Base-by-base conservation (phyloP, 2,329 filamentous ascomycete genomes). In the Grosmannia clavigera region DNA sequence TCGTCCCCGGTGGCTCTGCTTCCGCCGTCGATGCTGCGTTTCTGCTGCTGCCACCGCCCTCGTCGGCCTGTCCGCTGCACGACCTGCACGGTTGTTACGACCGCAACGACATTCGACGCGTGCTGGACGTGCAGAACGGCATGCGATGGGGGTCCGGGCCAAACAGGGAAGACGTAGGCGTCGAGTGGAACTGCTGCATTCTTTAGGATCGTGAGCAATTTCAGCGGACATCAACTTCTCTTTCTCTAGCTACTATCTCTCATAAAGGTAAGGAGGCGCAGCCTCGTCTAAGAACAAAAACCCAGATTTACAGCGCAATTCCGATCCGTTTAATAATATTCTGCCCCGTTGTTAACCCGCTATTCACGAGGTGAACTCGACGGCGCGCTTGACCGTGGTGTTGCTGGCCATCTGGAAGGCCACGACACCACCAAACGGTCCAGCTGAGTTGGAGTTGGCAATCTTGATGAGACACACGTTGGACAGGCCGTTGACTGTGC, bases 71-170 rank as follows among this genome's bases (percentile, higher is more conserved):
- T 62, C 78, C 74, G 43, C 67, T 67, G 25, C 79, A 78, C 61
- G 70, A 70, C 9, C 64, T 74, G n/a, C 60, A 63, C 10, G 71
- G 70, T 4, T 53, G 58, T 9, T 82, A 81, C 64, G 78, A 83
- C 64, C 70, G 70, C 51, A 80, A 82, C 66, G 63, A 67, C 58
- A 65, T 76, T 27, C 73, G 78, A 54, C 74, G 80, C 71, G 73
- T 83, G 54, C 65, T 73, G 53, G 65, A 69, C 33, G 72, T 78
- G 65, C 71, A 71, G 27, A 71, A 72, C 59, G 76, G 76, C 25
- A 64, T 79, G 52, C 76, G 77, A 52, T 75, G 77, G 72, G 80
- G 80, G 0, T 56, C 69, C 12, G 80, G 80, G 1, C 76, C 77
- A 5, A 69, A 67, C 58, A 68, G 64, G 62, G 54, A 62, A 25